Base-by-base conservation (phyloP, 768 basidiomycete species). In the Pholiota conissans region DNA sequence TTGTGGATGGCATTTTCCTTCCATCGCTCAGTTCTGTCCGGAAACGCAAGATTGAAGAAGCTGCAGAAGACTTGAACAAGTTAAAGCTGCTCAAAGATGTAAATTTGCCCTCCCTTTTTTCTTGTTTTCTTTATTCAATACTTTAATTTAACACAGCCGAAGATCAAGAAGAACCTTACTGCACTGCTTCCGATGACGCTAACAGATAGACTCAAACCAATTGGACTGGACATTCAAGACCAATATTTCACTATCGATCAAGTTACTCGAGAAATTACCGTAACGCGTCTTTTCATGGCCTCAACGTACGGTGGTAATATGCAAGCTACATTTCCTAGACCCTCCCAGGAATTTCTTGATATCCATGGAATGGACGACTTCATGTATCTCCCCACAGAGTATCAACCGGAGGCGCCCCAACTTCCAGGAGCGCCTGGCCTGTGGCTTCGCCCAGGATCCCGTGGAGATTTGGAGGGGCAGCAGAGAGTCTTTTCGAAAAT, bases 351-450 rank as follows among this genome's bases (percentile, higher is more conserved):
- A 0, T 63, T 59, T 22, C 9, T 72, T 7, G 63, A 55, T 0
- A 29, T 51, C 8, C 74, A 75, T 55, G 70, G 73, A 2, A 32
- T 68, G 46, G 37, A 68, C 5, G 67, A 74, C 27, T 76, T 74
- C 52, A 68, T 71, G 65, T 79, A 68, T 56, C 59, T 70, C 0
- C 71, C 71, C 37, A 61, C 71, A 0, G 42, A 55, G 0, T 69
- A 63, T 48, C 73, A 76, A 37, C 74, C 75, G 2, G 64, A 74
- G 20, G 76, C 69, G 8, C 78, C 76, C 1, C 56, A 70, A 51
- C 34, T 71, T 9, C 73, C 75, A 0, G 75, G 76, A 0, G 66
- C 67, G 0, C 69, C 69, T 0, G 76, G 77, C 0, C 57, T 79
- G 2, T 73, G 62, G 56, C 74, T 75, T 37, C n/a, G 14, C 13